Evolutionary conservation across 1,284 basidiomycete genomes (phyloP).

Genomic region (Ganoderma lucidum): DNA sequence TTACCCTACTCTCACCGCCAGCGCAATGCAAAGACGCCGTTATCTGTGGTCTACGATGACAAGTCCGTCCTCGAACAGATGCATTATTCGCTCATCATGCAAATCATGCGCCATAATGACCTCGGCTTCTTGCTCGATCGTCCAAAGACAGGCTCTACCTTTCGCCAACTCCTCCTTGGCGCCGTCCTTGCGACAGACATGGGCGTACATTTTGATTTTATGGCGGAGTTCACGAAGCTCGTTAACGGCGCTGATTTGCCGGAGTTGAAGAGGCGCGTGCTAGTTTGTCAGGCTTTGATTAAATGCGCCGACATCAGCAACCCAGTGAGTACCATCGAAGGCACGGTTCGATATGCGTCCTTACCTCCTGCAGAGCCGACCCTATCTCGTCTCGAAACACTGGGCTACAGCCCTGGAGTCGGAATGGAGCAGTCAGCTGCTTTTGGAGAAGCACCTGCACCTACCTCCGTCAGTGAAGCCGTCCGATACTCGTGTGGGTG

Average conservation of each 20-base stretch:
- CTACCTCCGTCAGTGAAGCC: slow-evolving; percentile 78
- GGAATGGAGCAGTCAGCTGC: slow-evolving; percentile 91
- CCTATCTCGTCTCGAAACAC: slow-evolving; percentile 86
- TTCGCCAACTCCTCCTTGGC: slow-evolving; percentile 78
- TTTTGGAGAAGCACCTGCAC: slow-evolving; percentile 79
- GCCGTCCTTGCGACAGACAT: slow-evolving; percentile 94
- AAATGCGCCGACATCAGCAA: slow-evolving; percentile 98
- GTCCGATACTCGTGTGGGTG: slow-evolving; percentile 70
- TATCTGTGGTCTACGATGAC: slow-evolving; percentile 88
- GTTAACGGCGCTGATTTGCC: slow-evolving; percentile 50
- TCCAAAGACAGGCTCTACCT: slow-evolving; percentile 55
- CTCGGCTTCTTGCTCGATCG: slow-evolving; percentile 72
- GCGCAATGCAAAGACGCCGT: slow-evolving; percentile 92
- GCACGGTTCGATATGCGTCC: slow-evolving; percentile 12
- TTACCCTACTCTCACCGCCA: slow-evolving; percentile 42
- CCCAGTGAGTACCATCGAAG: slow-evolving; percentile 66
- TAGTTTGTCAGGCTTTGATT: slow-evolving; percentile 91
- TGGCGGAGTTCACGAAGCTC: slow-evolving; percentile 65
- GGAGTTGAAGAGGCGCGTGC: slow-evolving; percentile 61
- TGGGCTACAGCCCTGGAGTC: slow-evolving; percentile 89
- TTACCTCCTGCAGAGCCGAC: slow-evolving; percentile 75
- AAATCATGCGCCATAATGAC: slow-evolving; percentile 84
- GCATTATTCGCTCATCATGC: slow-evolving; percentile 87
- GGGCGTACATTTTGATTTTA: slow-evolving; percentile 88
- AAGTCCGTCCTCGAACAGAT: slow-evolving; percentile 92